Base-by-base conservation (phyloP, 2,329 filamentous ascomycete species). In the Ophioceras dolichostomum region DNA sequence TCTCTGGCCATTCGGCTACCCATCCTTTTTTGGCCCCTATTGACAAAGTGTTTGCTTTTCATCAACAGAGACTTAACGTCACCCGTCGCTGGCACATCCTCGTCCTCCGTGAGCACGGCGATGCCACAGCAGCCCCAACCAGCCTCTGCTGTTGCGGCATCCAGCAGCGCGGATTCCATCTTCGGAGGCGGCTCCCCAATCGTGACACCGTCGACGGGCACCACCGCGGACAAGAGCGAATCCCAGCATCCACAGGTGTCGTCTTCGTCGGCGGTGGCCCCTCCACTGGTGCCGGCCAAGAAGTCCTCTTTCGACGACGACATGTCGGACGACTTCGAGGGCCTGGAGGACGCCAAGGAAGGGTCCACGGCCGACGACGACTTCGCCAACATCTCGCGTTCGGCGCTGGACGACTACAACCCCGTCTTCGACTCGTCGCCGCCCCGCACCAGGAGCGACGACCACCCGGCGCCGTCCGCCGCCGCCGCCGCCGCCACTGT, bases 281-380 rank as follows among this genome's bases (percentile, higher is more conserved):
- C 57, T 21, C 47, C 51, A 8, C 49, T 56, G 12, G 47, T 57
- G 5, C 54, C 61, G 40, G 53, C 57, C 27, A 72, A 71, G 49
- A 58, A 69, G 17, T 68, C 73, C 2, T 85, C 87, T 53, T n/a
- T n/a, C n/a, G n/a, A n/a, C n/a, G 79, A 83, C 42, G 83, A 87
- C 36, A 75, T 87, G 42, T 83, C 86, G 35, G 74, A 79, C 45
- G 83, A 86, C 30, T 91, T 91, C 47, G 82, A 85, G 48, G 84
- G 84, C 39, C 71, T 93, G 13, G 79, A 85, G 41, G 85, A 93
- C 50, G 85, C 85, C 32, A 85, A 86, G 53, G 85, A 91, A 56
- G 83, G 80, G 34, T 78, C 73, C 18, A 77, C 72, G 1, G 35
- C 35, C 4, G 84, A 88, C 41, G 83, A 89, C 41, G 83, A 89